Percentiles rank a stretch among this genome's conserved stretches.
Evolutionary conservation across 352 stramenopile genomes (phyloP).

Genomic region (Globisporangium abappressorium): DNA sequence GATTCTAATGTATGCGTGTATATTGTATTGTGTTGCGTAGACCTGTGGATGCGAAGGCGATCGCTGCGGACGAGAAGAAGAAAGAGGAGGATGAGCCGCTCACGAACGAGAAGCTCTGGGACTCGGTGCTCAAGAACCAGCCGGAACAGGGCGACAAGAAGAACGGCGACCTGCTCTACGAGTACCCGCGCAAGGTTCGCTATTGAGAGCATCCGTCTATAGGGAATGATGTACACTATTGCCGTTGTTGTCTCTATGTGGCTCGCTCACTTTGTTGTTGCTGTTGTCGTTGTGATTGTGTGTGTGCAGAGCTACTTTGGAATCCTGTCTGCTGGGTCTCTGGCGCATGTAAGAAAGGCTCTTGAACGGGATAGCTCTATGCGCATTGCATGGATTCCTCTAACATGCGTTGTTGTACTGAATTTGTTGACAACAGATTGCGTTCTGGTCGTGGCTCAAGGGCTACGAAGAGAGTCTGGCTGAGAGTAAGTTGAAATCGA

Average conservation of each 20-base stretch:
- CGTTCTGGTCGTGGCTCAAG: constrained; percentile 88
- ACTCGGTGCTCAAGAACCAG: constrained; percentile 59
- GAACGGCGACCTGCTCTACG: constrained; percentile 77
- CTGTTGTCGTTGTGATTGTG: not conserved
- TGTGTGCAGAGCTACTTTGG: constrained; percentile 69
- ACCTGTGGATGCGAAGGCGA: constrained; percentile 4
- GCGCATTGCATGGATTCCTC: not conserved
- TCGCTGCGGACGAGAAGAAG: constrained; percentile 21
- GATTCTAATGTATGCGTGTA: not conserved
- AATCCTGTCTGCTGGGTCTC: constrained; percentile 68
- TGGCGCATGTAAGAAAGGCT: constrained; percentile 61
- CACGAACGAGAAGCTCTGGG: constrained; percentile 74
- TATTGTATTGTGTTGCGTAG: not conserved
- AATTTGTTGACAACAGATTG: constrained; percentile 43
- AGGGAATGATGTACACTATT: not conserved
- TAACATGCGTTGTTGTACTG: not conserved
- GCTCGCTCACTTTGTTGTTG: not conserved
- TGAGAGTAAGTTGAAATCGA: constrained; percentile 47
- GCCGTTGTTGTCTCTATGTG: not conserved
- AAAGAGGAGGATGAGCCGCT: constrained; percentile 34
- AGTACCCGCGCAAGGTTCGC: constrained; percentile 76
- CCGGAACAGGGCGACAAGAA: constrained; percentile 43
- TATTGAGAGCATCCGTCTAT: not conserved
- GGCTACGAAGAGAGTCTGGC: constrained; percentile 83
- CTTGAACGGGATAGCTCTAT: not conserved